These are phyloP conservation scores for Striga asiatica DNA, from an alignment of 257 asterid species.

Conservation along the genomic window DNA sequence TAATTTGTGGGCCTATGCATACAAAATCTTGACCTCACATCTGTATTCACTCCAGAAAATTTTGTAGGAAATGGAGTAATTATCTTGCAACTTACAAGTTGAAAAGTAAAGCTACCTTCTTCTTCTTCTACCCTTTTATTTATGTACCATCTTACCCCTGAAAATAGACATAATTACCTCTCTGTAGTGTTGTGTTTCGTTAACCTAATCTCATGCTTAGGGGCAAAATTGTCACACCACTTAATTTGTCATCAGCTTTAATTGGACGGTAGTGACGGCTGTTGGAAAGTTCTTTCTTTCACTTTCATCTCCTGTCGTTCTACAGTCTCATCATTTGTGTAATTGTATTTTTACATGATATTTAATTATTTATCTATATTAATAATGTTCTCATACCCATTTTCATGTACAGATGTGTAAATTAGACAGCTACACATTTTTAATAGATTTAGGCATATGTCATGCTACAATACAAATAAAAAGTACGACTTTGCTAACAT, in stretches of 20 bases:
- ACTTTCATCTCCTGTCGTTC: slow-evolving; percentile 31
- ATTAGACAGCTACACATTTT: too few species aligned
- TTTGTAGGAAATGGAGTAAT: slow-evolving; percentile 11
- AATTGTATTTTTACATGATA: not conserved
- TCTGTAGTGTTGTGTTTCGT: not conserved
- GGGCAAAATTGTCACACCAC: slow-evolving; percentile 28
- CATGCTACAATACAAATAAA: too few species aligned
- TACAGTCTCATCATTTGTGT: not conserved
- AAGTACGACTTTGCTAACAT: too few species aligned
- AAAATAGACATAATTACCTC: not conserved
- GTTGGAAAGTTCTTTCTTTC: slow-evolving; percentile 47
- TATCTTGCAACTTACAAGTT: slow-evolving; percentile 22
- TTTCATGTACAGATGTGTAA: too few species aligned
- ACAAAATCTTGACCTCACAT: slow-evolving; percentile 22
- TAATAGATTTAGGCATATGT: too few species aligned
- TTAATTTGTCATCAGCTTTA: slow-evolving; percentile 21
- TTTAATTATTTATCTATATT: too few species aligned
- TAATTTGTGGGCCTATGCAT: slow-evolving; percentile 26
- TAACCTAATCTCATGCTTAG: not conserved
- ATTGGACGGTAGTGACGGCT: slow-evolving; percentile 30
- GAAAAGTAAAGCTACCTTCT: slow-evolving; percentile 42
- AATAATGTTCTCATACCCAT: too few species aligned
- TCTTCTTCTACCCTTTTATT: too few species aligned
- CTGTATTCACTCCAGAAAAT: not conserved
- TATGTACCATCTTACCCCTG: slow-evolving; percentile 21